Conservation (phyloP, 176 grass and related monocot species). For the Oryza australiensis region DNA sequence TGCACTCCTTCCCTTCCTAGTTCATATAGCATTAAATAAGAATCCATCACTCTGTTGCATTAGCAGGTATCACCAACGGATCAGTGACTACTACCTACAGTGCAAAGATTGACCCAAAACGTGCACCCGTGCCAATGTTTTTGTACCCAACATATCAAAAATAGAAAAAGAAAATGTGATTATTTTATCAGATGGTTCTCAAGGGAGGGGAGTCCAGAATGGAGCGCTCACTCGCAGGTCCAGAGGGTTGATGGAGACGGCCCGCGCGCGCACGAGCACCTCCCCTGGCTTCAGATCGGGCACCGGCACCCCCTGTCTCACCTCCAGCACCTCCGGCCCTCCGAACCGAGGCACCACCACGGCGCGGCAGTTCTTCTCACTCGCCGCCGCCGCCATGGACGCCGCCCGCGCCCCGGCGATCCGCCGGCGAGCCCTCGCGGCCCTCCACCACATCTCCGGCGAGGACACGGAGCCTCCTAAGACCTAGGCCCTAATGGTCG, state of each 20-base stretch:
- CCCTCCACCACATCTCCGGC: constrained; percentile 60
- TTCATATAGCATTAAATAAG: neutral
- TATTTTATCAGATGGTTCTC: neutral
- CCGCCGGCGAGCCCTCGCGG: constrained; percentile 32
- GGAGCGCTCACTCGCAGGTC: constrained; percentile 79
- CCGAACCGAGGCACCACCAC: constrained; percentile 88
- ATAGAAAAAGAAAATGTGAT: neutral
- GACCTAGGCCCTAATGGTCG: constrained; percentile 1
- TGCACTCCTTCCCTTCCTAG: neutral
- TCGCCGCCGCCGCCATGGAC: constrained; percentile 31
- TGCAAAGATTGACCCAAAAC: neutral
- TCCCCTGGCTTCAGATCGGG: constrained; percentile 84
- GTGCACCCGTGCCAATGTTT: neutral
- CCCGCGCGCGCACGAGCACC: constrained; percentile 84
- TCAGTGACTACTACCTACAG: neutral
- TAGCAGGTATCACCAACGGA: neutral
- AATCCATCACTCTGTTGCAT: neutral
- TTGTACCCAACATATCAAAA: neutral
- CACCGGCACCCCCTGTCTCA: constrained; percentile 58
- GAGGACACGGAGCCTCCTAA: neutral
- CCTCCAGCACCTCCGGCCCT: constrained; percentile 80
- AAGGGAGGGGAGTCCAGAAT: constrained; percentile 5
- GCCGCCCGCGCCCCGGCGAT: constrained; percentile 27
- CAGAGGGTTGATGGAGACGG: constrained; percentile 90
- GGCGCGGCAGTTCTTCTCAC: constrained; percentile 51